Base-by-base conservation (phyloP, 2,329 filamentous ascomycete species). In the Diaporthe capsici region DNA sequence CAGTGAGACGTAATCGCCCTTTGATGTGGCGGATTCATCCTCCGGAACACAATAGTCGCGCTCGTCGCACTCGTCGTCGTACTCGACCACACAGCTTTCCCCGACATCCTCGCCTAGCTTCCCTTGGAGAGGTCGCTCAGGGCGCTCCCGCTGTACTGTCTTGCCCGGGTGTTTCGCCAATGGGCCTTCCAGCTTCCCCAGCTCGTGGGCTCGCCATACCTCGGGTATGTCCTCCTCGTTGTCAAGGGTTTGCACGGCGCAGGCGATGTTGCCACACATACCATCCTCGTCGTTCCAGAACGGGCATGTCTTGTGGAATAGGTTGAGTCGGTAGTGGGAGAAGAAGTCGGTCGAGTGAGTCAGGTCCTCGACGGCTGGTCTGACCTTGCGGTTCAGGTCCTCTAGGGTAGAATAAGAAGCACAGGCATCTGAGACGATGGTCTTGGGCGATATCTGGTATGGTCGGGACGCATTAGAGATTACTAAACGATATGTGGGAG, bases 201-300 rank as follows among this genome's bases (percentile, higher is more conserved):
- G 88, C 85, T 98, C 95, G 83, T 95, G 94, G 25, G 96, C 94
- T 60, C 96, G 92, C 97, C 97, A 99, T 77, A 97, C 93, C 78
- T 91, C 87, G 12, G 97, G 97, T 73, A 99, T 95, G 78, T 98
- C 96, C 78, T 97, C 94, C 84, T 99, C 96, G 78, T 97, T 96
- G 73, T 98, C 96, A 76, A 98, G 89, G 0, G 96, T 98, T 82
- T 97, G 95, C 25, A 99, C 97, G 15, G 96, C 94, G 83, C 97
- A 99, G 28, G 96, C 97, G 80, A 98, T 95, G 85, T 99, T 99
- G 78, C 96, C 97, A 85, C 97, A 99, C 90, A 98, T 94, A 84
- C 95, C 95, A 84, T 94, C 94, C 77, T 95, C 93, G 84, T 99
- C 97, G 82, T 93, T 91, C 96, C 97, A 99, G 84, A 98, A 99